Evolutionary conservation across 495 filamentous ascomycete species (phyloP).

Genomic region (Penicillium turbatum): DNA sequence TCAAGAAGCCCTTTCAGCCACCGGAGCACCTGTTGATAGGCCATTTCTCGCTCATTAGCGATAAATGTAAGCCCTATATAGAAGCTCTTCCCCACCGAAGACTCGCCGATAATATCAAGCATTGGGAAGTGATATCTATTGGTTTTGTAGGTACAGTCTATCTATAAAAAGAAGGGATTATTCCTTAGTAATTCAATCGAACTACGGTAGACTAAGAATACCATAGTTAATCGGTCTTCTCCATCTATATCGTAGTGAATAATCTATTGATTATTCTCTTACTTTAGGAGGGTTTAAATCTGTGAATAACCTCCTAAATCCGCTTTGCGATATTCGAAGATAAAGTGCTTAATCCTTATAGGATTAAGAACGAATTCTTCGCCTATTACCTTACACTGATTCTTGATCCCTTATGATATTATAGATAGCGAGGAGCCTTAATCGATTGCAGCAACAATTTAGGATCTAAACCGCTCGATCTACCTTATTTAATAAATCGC

Average conservation of each 20-base stretch:
- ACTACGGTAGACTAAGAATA: background rate
- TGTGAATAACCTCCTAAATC: background rate
- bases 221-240: background rate
- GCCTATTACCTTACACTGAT: background rate
- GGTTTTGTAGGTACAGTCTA: slow-evolving; percentile 17
- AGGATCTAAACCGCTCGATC: background rate
- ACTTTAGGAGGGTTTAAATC: background rate
- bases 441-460: background rate
- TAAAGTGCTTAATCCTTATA: background rate
- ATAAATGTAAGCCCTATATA: slow-evolving; percentile 10
- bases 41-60: background rate
- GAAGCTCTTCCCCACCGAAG: background rate
- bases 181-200: background rate
- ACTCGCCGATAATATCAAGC: slow-evolving; percentile 7
- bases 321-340: background rate
- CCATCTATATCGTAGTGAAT: background rate
- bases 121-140: slow-evolving; percentile 14
- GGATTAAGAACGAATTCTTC: background rate
- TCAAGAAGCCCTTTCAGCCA: background rate
- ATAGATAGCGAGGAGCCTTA: background rate
- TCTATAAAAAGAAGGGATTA: background rate
- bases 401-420: background rate
- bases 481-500: background rate
- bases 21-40: background rate
- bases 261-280: background rate